phyloP scores from a whole-genome alignment of 2,329 filamentous ascomycete genomes.

The Exophiala sp. region DNA sequence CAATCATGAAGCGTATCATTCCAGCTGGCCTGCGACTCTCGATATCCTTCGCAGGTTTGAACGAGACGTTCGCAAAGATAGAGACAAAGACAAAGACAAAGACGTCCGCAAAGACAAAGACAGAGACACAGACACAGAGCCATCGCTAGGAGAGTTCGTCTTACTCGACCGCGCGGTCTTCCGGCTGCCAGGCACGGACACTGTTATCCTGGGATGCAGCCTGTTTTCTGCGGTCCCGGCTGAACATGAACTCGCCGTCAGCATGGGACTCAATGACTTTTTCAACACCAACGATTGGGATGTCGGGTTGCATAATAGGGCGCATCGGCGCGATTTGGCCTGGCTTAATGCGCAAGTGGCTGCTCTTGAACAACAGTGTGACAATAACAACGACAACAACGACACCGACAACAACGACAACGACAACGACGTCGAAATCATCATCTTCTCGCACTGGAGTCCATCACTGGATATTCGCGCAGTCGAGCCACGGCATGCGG shows the following conservation, averaged over 20 bases:
- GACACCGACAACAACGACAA: too few relatives aligned
- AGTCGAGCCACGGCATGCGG: conserved; percentile 32
- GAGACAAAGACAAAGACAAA: too few relatives aligned
- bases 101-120: not conserved
- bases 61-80: conserved; percentile 6
- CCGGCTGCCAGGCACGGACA: conserved; percentile 33
- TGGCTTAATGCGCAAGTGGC: conserved; percentile 39
- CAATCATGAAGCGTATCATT: conserved; percentile 54
- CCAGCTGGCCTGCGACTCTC: conserved; percentile 14
- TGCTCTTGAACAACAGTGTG: conserved; percentile 3
- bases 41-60: conserved; percentile 21
- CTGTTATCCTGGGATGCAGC: conserved; percentile 44
- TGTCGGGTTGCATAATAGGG: conserved; percentile 32
- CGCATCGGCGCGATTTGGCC: conserved; percentile 33
- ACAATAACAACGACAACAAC: too few relatives aligned
- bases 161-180: conserved; percentile 39
- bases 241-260: conserved; percentile 37
- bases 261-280: conserved; percentile 49
- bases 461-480: conserved; percentile 30
- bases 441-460: conserved; percentile 39
- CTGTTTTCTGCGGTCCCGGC: conserved; percentile 47
- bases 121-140: too few relatives aligned
- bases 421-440: conserved; percentile 24
- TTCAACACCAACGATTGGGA: conserved; percentile 40
- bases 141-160: conserved; percentile 35